A percentile compares a stretch with the other conserved stretches of the same genome.
Conservation (phyloP, 768 basidiomycete genomes). For the Sporobolomyces phaffii region DNA sequence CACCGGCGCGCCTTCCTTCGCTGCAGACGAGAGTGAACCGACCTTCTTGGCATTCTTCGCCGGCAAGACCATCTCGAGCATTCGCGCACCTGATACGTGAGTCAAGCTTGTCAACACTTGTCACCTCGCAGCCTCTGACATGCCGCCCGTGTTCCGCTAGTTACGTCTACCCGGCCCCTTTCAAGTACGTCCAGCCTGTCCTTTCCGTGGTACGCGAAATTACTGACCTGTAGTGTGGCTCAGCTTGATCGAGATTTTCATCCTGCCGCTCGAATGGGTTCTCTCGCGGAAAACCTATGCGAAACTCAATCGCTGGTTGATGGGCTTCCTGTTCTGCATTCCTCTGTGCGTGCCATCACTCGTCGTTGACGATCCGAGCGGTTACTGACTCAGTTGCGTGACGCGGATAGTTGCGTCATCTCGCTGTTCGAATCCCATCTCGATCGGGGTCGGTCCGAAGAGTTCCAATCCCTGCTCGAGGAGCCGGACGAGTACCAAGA, state of each 20-base stretch:
- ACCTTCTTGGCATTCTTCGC: conserved; percentile 49
- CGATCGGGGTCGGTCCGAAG: conserved; percentile 17
- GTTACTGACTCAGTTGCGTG: too few relatives aligned
- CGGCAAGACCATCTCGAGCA: conserved; percentile 45
- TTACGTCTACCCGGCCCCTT: conserved; percentile 46
- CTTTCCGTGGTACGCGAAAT: neutral
- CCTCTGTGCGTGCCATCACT: conserved; percentile 39
- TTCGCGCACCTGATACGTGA: conserved; percentile 45
- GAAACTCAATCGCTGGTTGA: conserved; percentile 46
- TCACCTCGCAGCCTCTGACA: neutral
- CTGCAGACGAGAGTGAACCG: conserved; percentile 43
- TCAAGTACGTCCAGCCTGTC: conserved; percentile 42
- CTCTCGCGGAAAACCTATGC: conserved; percentile 44
- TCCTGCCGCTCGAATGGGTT: conserved; percentile 43
- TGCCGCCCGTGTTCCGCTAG: neutral
- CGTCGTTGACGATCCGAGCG: neutral
- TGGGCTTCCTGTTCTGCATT: conserved; percentile 47
- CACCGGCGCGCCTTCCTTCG: too few relatives aligned
- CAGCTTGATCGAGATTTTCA: conserved; percentile 34
- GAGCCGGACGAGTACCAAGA: conserved; percentile 26
- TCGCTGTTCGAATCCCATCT: conserved; percentile 48
- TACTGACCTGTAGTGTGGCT: neutral
- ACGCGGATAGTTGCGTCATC: conserved; percentile 40
- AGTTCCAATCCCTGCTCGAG: conserved; percentile 10
- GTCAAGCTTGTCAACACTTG: conserved; percentile 25